phyloP scores from a whole-genome alignment of 179 eudicot species.

The Carnegiea gigantea region DNA sequence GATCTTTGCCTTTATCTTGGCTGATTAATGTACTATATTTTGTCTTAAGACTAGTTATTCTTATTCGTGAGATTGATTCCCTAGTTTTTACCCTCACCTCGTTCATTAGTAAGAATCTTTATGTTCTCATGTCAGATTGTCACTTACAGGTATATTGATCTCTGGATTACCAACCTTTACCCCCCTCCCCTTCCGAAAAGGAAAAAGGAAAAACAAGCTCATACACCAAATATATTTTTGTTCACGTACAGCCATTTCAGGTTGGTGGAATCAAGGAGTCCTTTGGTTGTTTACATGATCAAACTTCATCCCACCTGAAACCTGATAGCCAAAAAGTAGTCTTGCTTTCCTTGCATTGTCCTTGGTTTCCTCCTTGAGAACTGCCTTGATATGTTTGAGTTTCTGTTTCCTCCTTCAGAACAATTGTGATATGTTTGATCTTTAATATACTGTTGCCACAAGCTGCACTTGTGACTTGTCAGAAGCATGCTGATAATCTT shows the following conservation, averaged over 20 bases:
- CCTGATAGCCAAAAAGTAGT: background rate
- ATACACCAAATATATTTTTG: background rate
- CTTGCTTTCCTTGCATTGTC: background rate
- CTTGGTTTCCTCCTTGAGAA: background rate
- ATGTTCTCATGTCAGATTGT: background rate
- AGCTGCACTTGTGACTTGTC: background rate
- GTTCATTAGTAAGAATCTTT: background rate
- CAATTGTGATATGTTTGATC: background rate
- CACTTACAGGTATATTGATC: background rate
- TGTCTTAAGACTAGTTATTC: background rate
- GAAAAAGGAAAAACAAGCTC: background rate
- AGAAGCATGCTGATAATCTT: background rate
- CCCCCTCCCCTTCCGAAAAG: background rate
- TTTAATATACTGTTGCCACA: background rate
- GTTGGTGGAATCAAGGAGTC: background rate
- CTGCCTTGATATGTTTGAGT: background rate
- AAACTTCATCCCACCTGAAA: background rate
- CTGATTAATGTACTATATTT: background rate
- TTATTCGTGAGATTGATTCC: background rate
- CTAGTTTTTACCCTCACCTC: background rate
- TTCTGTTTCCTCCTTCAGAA: no score
- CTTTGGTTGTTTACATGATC: background rate
- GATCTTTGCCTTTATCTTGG: conserved; percentile 3
- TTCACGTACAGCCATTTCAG: background rate
- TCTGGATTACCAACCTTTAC: background rate